Percentiles rank a stretch among this genome's conserved stretches.
Evolutionary conservation across 495 filamentous ascomycete genomes (phyloP).

Genomic region (Cladorrhinum samala): DNA sequence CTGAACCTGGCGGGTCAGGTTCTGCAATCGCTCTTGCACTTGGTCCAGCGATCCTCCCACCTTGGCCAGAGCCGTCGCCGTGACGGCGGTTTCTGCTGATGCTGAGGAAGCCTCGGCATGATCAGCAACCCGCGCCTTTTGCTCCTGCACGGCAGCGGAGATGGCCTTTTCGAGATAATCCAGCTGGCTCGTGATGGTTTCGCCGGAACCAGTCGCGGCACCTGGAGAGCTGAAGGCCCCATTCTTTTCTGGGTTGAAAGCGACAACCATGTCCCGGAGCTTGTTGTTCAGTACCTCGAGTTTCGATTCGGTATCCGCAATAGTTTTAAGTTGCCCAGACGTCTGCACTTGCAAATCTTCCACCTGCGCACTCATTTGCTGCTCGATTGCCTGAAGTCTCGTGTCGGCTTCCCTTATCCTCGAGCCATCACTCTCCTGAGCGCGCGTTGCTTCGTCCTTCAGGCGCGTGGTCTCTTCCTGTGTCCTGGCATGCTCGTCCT

Average conservation of each 20-base stretch:
- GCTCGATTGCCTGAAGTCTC: constrained; percentile 18
- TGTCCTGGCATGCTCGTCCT: constrained; percentile 6
- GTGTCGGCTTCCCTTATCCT: constrained; percentile 9
- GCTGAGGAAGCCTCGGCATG: constrained; percentile 10
- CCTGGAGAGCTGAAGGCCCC: constrained; percentile 29
- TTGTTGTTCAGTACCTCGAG: constrained; percentile 67
- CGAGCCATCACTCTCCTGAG: not conserved
- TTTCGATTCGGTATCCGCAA: constrained; percentile 59
- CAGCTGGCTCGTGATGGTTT: constrained; percentile 35
- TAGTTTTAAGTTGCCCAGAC: constrained; percentile 29
- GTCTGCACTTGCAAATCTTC: constrained; percentile 24
- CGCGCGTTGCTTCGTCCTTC: constrained; percentile 2
- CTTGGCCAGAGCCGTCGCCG: constrained; percentile 12
- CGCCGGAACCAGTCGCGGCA: constrained; percentile 35
- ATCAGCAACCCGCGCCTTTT: constrained; percentile 8
- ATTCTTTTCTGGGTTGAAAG: constrained; percentile 48
- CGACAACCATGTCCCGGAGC: constrained; percentile 60
- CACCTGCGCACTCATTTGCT: constrained; percentile 17
- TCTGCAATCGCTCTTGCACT: constrained; percentile 25
- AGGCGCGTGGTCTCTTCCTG: constrained; percentile 5
- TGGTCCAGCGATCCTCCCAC: constrained; percentile 16
- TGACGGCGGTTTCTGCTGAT: constrained; percentile 10
- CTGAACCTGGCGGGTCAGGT: constrained; percentile 28
- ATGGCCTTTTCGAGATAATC: constrained; percentile 37
- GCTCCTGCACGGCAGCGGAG: constrained; percentile 24